Evolutionary conservation across 129 eudicot species (phyloP).

Genomic region (Flaveria robusta): DNA sequence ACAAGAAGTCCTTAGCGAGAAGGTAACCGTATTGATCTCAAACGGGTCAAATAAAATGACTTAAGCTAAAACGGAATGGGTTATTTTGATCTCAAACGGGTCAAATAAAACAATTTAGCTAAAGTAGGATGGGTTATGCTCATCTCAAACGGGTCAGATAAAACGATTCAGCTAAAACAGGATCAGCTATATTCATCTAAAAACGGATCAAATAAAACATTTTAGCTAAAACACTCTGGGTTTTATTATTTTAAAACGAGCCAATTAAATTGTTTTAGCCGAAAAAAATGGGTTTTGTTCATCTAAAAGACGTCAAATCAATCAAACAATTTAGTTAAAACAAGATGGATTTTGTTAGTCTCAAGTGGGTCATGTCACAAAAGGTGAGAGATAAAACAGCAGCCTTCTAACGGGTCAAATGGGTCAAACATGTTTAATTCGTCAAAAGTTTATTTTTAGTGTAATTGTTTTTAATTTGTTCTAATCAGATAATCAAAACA

Average conservation of each 20-base stretch:
- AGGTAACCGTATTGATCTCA: conserved; percentile 45
- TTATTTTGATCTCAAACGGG: neutral
- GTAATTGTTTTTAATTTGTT: neutral
- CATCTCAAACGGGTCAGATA: neutral
- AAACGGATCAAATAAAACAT: neutral
- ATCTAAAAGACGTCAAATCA: neutral
- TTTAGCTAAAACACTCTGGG: neutral
- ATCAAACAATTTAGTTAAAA: neutral
- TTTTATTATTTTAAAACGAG: no score
- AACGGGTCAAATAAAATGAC: neutral
- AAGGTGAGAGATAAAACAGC: neutral
- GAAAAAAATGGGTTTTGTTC: no score
- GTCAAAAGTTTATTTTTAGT: neutral
- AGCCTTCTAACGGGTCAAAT: neutral
- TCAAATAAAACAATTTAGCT: neutral
- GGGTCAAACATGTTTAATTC: neutral
- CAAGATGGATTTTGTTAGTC: neutral
- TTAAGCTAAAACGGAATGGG: neutral
- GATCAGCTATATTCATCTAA: neutral
- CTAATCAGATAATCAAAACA: neutral
- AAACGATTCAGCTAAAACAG: neutral
- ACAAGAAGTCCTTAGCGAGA: conserved; percentile 93
- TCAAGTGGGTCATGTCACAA: neutral
- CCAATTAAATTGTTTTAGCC: no score
- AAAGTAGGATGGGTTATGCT: neutral